Evolutionary conservation across 73 alveolate species (phyloP), one percentile per base, ranked within the genome.

Genomic region (Tetrahymena thermophila): DNA sequence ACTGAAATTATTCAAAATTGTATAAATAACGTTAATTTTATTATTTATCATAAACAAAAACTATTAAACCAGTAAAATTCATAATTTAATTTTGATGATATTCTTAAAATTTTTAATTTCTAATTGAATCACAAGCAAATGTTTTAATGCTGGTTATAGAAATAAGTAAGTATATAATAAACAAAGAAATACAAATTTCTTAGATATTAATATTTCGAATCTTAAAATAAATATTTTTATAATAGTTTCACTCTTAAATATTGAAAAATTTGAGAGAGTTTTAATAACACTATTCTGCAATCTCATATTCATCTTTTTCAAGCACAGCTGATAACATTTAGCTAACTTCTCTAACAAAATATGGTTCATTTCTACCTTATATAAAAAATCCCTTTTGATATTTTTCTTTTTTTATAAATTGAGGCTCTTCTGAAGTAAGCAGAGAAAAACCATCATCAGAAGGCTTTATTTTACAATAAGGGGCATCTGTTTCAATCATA

Each of bases 331-430:
- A 40, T 38, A 98, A 96, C 34, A 97, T 99, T 96, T 98, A 99
- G 57, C 97, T 98, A 17, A 98, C 99, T 96, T 99, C 98, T 71
- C 98, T 97, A 85, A 98, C 97, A 5, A 98, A 97, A 97, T 99
- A 99, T 35, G 99, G 99, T 95, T 99, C 99, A 96, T 99, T 99
- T 96, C 99, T 98, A 85, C 99, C 99, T 96, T 97, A 98, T 31
- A 97, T 95, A 98, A 98, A 95, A 93, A 95, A 85, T 23, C 98
- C 99, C 71, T 97, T 93, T 95, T 98, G 95, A 97, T 98, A 98
- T 95, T 99, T 98, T 94, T 98, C 99, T 85, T 98, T 97, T 34
- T 97, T 96, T 38, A 94, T 94, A 84, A 97, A 71, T n/a, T 71
- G 95, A n/a, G 96, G 97, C 84, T 98, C 97, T 84, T 94, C 50